Evolutionary conservation across 768 basidiomycete species (phyloP).

Genomic region (Phlebiopsis gigantea): DNA sequence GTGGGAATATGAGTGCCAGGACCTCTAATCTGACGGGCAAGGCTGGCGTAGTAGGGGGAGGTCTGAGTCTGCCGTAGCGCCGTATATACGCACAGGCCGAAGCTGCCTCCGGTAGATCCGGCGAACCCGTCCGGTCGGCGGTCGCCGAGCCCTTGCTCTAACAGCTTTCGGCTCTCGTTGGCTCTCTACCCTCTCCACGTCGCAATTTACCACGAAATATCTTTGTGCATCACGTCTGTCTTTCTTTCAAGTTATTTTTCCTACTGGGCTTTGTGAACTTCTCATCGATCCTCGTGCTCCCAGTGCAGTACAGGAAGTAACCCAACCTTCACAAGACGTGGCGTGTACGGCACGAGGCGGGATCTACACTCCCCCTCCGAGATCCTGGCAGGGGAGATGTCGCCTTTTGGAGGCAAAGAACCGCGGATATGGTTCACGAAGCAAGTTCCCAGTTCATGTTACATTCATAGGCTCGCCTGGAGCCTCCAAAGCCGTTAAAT

Average conservation of each 20-base stretch:
- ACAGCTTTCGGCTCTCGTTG: not conserved
- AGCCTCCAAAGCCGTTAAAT: too few relatives aligned
- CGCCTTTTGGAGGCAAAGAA: not conserved
- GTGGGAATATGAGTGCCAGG: too few relatives aligned
- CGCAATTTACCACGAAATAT: not conserved
- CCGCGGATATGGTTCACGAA: not conserved
- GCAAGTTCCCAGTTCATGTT: not conserved
- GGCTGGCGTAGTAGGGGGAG: not conserved
- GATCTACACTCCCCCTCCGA: not conserved
- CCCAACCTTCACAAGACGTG: not conserved
- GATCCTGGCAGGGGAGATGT: not conserved
- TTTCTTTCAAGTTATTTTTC: not conserved
- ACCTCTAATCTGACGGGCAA: too few relatives aligned
- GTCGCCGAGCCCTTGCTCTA: too few relatives aligned
- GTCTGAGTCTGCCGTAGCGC: not conserved
- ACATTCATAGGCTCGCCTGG: not conserved
- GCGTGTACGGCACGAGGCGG: not conserved
- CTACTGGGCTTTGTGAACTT: not conserved
- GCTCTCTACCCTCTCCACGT: not conserved
- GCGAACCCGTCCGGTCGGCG: slow-evolving; percentile 1
- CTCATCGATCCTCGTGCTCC: not conserved
- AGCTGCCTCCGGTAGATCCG: too few relatives aligned
- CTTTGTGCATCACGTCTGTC: not conserved
- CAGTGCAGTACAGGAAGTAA: not conserved
- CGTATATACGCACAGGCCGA: not conserved